Evolutionary conservation across 108 stramenopile species (phyloP), one percentile per base, ranked within the genome.

Genomic region (Epithemia pelagica): DNA sequence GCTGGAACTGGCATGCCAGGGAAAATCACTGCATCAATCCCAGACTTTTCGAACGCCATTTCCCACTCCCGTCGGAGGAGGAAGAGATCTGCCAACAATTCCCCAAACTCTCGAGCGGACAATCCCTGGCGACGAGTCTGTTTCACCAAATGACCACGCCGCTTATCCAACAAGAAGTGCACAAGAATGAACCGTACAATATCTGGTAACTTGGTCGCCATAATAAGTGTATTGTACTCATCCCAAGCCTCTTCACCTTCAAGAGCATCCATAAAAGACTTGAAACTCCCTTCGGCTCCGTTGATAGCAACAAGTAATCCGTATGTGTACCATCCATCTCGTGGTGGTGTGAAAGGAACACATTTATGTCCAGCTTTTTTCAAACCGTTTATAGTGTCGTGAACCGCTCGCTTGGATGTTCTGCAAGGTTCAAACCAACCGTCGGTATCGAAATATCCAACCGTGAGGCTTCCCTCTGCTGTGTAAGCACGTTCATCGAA

Each of bases 341-440:
- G 37, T 20, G 70, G 70, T 30, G 56, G 56, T 24, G 64, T 31
- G 52, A 71, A 65, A 27, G 52, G 54, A 52, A 65, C 58, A 21
- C 62, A 63, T 27, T 51, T 54, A 62, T 71, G 70, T 25, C 70
- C 70, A 28, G 62, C 70, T 23, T 71, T 51, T 28, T 20, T 71
- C 29, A 71, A 27, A n/a, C 27, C 60, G 23, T 58, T 58, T 3
- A 68, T 32, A 1, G 63, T 64, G 28, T 71, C 70, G 23, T 54
- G 52, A 24, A 71, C 18, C 20, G 33, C 70, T 29, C 70, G 28
- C 26, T 65, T 54, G 22, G 70, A 30, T 20, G 70, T 59, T 20
- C n/a, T 7, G 23, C 70, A 71, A 10, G 70, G 70, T 56, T 71
- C 62, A 59, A 71, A 73, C 61, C 68, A 69, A 23, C 68, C 68